phyloP scores from a whole-genome alignment of 2,329 filamentous ascomycete genomes.

The Nemania abortiva region DNA sequence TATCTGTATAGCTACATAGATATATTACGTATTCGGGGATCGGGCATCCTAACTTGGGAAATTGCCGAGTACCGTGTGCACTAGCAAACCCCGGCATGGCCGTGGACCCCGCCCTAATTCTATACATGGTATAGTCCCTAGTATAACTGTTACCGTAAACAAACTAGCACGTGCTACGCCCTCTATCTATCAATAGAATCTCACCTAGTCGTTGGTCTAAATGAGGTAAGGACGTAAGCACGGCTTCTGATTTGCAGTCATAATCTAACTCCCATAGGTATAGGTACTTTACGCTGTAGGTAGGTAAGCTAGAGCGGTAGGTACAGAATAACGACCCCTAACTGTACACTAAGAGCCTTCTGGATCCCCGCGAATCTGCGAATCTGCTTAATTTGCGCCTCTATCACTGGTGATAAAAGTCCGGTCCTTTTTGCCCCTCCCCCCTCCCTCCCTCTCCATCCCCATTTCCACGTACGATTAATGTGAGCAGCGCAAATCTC shows the following conservation, averaged over 20 bases:
- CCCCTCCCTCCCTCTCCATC: slow-evolving; percentile 31
- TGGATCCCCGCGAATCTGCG: slow-evolving; percentile 17
- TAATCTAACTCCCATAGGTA: not conserved
- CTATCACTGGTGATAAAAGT: slow-evolving; percentile 27
- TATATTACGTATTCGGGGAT: slow-evolving; percentile 13
- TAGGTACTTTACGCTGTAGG: not conserved
- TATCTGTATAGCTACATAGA: slow-evolving; percentile 1
- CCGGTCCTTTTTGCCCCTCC: slow-evolving; percentile 5
- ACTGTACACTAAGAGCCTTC: not conserved
- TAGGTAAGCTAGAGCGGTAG: too few species aligned
- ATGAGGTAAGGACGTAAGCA: not conserved
- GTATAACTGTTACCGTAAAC: slow-evolving; percentile 19
- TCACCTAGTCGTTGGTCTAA: not conserved
- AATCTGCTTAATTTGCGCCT: not conserved
- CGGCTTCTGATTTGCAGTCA: not conserved
- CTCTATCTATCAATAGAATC: not conserved
- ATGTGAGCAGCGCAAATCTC: slow-evolving; percentile 19
- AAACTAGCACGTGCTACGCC: not conserved
- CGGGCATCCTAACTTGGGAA: slow-evolving; percentile 35
- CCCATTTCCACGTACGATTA: slow-evolving; percentile 22
- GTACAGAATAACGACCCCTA: not conserved
- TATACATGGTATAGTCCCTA: not conserved
- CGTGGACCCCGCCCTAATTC: slow-evolving; percentile 9
- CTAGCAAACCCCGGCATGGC: not conserved
- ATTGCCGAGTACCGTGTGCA: slow-evolving; percentile 23